phyloP scores from a whole-genome alignment of 1,284 basidiomycete genomes.

The Marasmius tenuissimus region DNA sequence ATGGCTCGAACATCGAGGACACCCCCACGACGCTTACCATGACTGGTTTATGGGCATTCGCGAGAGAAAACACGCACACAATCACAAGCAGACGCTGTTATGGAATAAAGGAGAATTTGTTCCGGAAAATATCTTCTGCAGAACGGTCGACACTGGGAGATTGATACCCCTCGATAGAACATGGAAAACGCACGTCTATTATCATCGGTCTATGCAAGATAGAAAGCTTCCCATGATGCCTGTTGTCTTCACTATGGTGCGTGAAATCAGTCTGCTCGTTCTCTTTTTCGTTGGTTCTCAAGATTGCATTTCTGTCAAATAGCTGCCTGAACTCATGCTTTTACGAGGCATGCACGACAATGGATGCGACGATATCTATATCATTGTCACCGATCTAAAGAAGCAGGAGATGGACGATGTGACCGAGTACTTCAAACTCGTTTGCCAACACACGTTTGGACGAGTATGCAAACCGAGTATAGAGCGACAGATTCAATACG shows the following conservation, averaged over 20 bases:
- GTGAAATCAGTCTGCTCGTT: constrained; percentile 14
- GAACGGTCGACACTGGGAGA: constrained; percentile 72
- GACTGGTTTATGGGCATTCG: constrained; percentile 72
- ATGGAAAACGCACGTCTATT: constrained; percentile 76
- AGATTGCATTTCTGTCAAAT: constrained; percentile 15
- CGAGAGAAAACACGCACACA: constrained; percentile 53
- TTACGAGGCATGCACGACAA: constrained; percentile 75
- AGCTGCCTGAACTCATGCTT: constrained; percentile 77
- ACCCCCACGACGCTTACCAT: constrained; percentile 61
- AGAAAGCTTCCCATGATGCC: constrained; percentile 73
- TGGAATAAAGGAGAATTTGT: constrained; percentile 78
- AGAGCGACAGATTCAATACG: constrained; percentile 62
- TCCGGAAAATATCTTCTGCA: constrained; percentile 73
- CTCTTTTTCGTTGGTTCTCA: constrained; percentile 4
- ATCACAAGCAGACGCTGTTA: constrained; percentile 56
- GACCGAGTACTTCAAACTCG: constrained; percentile 73
- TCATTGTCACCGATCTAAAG: constrained; percentile 75
- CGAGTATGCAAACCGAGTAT: constrained; percentile 63
- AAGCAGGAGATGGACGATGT: constrained; percentile 75
- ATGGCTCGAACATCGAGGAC: constrained; percentile 70
- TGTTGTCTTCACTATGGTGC: constrained; percentile 75
- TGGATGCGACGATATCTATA: constrained; percentile 72
- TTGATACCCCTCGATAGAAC: constrained; percentile 75
- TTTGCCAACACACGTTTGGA: constrained; percentile 60
- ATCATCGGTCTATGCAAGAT: constrained; percentile 71